Percentiles rank a stretch among this genome's conserved stretches.
Evolutionary conservation across 352 stramenopile genomes (phyloP).

Genomic region (Pythium periplocum): DNA sequence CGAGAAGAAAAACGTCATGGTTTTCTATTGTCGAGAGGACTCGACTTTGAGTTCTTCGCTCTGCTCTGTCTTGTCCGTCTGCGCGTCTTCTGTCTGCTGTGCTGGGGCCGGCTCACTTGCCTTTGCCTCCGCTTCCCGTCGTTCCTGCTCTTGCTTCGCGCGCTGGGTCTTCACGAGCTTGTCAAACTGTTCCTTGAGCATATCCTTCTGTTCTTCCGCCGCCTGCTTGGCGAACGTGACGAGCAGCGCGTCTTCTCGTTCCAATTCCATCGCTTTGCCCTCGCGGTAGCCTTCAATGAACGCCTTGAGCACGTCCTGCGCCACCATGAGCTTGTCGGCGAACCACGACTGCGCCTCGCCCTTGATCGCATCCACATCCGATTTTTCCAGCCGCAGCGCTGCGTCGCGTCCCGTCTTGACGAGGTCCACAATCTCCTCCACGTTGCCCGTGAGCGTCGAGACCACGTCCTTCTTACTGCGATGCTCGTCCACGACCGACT

Average conservation of each 20-base stretch:
- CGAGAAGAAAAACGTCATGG: no score
- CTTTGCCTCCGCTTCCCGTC: slow-evolving; percentile 1
- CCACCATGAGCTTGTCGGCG: slow-evolving; percentile 80
- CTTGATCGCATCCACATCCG: slow-evolving; percentile 64
- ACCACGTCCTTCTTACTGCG: slow-evolving; percentile 68
- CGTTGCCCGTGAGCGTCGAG: slow-evolving; percentile 62
- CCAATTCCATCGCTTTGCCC: slow-evolving; percentile 71
- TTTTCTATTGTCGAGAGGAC: no score
- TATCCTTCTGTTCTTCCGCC: slow-evolving; percentile 66
- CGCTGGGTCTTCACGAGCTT: slow-evolving; percentile 57
- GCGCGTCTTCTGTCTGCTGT: not conserved
- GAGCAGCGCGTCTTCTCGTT: slow-evolving; percentile 65
- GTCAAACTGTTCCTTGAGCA: slow-evolving; percentile 65
- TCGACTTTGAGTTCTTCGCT: no score
- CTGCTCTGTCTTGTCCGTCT: no score
- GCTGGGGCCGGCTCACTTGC: not conserved
- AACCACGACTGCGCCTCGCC: slow-evolving; percentile 68
- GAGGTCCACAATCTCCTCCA: slow-evolving; percentile 60
- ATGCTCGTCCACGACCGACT: slow-evolving; percentile 47
- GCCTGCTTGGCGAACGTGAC: slow-evolving; percentile 73
- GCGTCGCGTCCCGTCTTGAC: slow-evolving; percentile 53
- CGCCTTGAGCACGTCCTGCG: slow-evolving; percentile 69
- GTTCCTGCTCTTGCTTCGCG: slow-evolving; percentile 37
- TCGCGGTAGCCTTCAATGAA: slow-evolving; percentile 82
- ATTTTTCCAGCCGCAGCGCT: slow-evolving; percentile 46